Evolutionary conservation across 2,329 filamentous ascomycete species (phyloP).

Genomic region (Boeremia exigua): DNA sequence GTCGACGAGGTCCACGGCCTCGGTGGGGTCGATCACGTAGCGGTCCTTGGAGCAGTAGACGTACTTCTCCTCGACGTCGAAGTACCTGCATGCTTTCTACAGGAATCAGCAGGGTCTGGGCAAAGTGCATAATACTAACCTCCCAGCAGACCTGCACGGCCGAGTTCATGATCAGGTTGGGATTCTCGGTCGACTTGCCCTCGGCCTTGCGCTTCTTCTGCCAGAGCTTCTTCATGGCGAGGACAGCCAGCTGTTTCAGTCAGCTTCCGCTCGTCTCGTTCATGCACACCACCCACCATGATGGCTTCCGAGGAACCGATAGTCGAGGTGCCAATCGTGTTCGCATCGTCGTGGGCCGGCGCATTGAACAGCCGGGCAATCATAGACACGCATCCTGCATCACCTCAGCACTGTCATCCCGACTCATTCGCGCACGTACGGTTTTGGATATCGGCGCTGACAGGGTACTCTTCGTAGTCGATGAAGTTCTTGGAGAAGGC

Average conservation of each 20-base stretch:
- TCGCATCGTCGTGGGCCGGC: constrained; percentile 63
- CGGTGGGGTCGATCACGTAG: constrained; percentile 68
- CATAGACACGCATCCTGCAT: constrained; percentile 51
- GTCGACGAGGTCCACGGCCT: constrained; percentile 67
- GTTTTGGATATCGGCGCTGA: constrained; percentile 71
- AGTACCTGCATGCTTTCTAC: constrained; percentile 75
- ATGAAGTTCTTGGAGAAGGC: constrained; percentile 91
- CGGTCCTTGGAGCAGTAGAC: constrained; percentile 67
- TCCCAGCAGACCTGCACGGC: constrained; percentile 98
- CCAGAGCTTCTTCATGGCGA: constrained; percentile 97
- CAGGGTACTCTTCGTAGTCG: constrained; percentile 58
- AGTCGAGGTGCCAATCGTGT: constrained; percentile 83
- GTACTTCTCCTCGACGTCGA: constrained; percentile 90
- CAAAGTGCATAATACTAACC: constrained; percentile 4
- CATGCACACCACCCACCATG: constrained; percentile 25
- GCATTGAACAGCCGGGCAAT: constrained; percentile 85
- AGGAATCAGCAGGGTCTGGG: background rate
- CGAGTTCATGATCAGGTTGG: constrained; percentile 95
- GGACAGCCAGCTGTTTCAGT: constrained; percentile 63
- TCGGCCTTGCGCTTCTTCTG: constrained; percentile 82
- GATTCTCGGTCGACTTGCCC: constrained; percentile 79
- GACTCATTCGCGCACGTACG: constrained; percentile 51
- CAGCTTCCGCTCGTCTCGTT: background rate
- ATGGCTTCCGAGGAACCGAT: constrained; percentile 90
- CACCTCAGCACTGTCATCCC: constrained; percentile 72